A percentile compares a stretch with the other conserved stretches of the same genome.
phyloP scores from a whole-genome alignment of 768 basidiomycete species.

The Russula sp. region DNA sequence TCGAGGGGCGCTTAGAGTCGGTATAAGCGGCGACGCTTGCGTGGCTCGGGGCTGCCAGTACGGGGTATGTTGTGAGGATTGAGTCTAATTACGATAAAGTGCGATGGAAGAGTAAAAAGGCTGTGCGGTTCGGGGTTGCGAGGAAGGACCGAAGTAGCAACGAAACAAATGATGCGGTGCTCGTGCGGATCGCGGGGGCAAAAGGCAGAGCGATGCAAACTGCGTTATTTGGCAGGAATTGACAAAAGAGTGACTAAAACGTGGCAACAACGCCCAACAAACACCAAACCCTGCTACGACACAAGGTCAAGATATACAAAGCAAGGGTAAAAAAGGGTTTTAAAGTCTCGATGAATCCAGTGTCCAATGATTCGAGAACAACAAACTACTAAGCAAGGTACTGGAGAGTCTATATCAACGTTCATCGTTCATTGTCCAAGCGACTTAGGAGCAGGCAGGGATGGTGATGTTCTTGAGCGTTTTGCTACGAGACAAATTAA shows the following conservation, averaged over 20 bases:
- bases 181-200: neutral
- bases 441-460: constrained; percentile 41
- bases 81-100: neutral
- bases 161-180: neutral
- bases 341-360: neutral
- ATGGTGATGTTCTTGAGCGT: constrained; percentile 66
- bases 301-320: neutral
- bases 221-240: constrained; percentile 7
- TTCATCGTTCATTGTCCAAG: neutral
- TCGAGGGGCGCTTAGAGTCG: neutral
- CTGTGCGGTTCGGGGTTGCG: neutral
- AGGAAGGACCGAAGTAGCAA: neutral
- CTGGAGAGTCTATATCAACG: neutral
- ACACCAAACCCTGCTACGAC: no score
- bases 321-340: no score
- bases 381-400: neutral
- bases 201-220: neutral
- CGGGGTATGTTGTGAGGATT: neutral
- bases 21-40: neutral
- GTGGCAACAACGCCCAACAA: neutral
- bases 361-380: neutral
- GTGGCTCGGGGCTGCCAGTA: constrained; percentile 1
- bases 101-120: no score
- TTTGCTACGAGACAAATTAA: constrained; percentile 39
- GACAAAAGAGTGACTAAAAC: constrained; percentile 8